Percentiles rank a stretch among this genome's conserved stretches.
Conservation (phyloP, 495 filamentous ascomycete species). For the Eremomyces bilateralis region DNA sequence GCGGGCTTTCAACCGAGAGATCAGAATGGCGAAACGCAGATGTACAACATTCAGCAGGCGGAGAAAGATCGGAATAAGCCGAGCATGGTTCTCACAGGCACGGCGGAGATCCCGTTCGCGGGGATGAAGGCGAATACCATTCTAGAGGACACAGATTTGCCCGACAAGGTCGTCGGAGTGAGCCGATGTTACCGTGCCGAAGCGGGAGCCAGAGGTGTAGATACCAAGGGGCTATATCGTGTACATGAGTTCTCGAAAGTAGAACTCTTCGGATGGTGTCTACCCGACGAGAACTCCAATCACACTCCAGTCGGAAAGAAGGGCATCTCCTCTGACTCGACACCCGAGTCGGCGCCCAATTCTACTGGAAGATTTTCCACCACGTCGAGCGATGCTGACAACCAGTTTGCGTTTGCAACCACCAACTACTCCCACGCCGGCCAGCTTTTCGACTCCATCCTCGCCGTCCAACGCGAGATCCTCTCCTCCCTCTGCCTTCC, state of each 20-base stretch:
- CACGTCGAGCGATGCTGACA: neutral
- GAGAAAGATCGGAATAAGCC: constrained; percentile 35
- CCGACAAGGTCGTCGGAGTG: constrained; percentile 56
- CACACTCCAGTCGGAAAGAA: too few relatives aligned
- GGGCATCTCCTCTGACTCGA: too few relatives aligned
- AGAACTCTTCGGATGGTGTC: constrained; percentile 81
- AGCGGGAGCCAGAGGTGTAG: constrained; percentile 68
- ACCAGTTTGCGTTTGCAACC: constrained; percentile 4
- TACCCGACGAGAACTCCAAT: constrained; percentile 21
- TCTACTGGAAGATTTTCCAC: too few relatives aligned
- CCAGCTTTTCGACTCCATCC: constrained; percentile 53
- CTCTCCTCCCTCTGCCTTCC: constrained; percentile 54
- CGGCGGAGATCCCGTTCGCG: constrained; percentile 85
- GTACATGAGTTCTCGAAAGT: constrained; percentile 99
- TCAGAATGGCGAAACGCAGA: constrained; percentile 71
- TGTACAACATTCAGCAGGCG: constrained; percentile 52
- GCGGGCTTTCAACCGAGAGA: constrained; percentile 91
- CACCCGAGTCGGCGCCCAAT: too few relatives aligned
- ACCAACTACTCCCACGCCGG: constrained; percentile 6
- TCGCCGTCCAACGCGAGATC: constrained; percentile 69
- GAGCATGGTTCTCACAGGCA: constrained; percentile 53
- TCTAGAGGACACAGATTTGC: constrained; percentile 39
- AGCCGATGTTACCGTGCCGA: constrained; percentile 88
- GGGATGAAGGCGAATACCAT: constrained; percentile 63
- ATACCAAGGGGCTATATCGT: constrained; percentile 86